A percentile compares a stretch with the other conserved stretches of the same genome.
These are phyloP conservation scores for Zymoseptoria pseudotritici DNA, from an alignment of 2,329 filamentous ascomycete species.

Conservation along the genomic window DNA sequence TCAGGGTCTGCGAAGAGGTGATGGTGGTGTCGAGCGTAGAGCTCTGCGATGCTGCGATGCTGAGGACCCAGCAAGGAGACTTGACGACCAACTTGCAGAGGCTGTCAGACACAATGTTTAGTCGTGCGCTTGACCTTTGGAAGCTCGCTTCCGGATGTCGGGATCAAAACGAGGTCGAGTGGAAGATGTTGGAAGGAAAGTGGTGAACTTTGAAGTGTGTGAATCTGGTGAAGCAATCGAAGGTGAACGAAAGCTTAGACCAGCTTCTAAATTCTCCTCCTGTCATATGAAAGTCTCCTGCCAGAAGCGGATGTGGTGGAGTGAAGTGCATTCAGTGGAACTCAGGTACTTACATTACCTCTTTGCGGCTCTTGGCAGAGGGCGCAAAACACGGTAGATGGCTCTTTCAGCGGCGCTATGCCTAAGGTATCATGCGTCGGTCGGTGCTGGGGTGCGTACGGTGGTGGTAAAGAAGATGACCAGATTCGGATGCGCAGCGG, in stretches of 20 bases:
- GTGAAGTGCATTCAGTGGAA: neutral
- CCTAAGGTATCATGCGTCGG: too few species aligned
- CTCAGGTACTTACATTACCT: too few species aligned
- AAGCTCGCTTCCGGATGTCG: neutral
- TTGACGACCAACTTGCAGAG: neutral
- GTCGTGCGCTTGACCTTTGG: neutral
- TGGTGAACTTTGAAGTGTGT: too few species aligned
- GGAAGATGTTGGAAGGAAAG: too few species aligned
- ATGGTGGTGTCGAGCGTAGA: neutral
- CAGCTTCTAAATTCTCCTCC: neutral
- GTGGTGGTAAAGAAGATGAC: too few species aligned
- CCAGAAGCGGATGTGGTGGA: neutral
- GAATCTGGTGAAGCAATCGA: neutral
- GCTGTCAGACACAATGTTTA: neutral
- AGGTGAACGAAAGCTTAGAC: neutral
- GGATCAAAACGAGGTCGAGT: neutral
- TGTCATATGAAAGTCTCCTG: neutral
- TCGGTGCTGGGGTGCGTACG: too few species aligned
- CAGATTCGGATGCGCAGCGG: too few species aligned
- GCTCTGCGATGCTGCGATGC: neutral
- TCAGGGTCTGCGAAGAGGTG: neutral
- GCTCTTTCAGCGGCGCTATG: too few species aligned
- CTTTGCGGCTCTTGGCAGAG: too few species aligned
- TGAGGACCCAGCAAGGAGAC: neutral
- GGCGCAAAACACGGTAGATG: too few species aligned